phyloP scores from a whole-genome alignment of 2,329 filamentous ascomycete genomes.

The Alternaria panax region DNA sequence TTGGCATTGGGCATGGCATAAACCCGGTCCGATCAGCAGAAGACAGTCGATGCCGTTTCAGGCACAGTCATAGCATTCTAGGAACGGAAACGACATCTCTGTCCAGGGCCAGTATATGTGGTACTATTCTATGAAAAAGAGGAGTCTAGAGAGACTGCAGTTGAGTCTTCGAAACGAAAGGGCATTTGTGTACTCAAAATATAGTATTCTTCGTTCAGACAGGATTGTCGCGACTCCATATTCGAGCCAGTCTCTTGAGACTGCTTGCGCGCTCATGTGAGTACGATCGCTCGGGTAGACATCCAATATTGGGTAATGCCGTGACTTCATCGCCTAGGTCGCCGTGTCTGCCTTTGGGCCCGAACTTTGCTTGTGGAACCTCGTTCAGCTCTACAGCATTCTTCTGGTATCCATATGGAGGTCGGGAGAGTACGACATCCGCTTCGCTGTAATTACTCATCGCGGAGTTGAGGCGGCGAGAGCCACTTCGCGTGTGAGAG shows the following conservation, averaged over 20 bases:
- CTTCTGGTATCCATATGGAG: slow-evolving; percentile 9
- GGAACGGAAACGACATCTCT: background rate
- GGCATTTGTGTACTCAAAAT: background rate
- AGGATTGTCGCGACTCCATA: background rate
- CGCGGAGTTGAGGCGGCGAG: slow-evolving; percentile 12
- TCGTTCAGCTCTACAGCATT: slow-evolving; percentile 3
- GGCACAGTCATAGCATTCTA: background rate
- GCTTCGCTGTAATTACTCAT: slow-evolving; percentile 21
- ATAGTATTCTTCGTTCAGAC: background rate
- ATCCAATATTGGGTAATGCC: slow-evolving; percentile 26
- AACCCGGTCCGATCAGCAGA: slow-evolving; percentile 25
- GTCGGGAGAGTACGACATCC: slow-evolving; percentile 10
- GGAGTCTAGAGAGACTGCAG: background rate
- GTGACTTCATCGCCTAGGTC: slow-evolving; percentile 15
- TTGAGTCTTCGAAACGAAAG: background rate
- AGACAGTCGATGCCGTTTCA: slow-evolving; percentile 19
- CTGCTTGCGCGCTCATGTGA: background rate
- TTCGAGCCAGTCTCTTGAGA: background rate
- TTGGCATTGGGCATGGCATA: slow-evolving; percentile 26
- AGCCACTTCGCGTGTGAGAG: slow-evolving; percentile 9
- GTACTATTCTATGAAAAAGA: background rate
- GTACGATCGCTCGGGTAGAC: slow-evolving; percentile 23
- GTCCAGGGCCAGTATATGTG: background rate
- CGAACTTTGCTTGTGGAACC: background rate
- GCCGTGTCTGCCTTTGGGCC: background rate